Percentiles rank a stretch among this genome's conserved stretches.
phyloP scores from a whole-genome alignment of 768 basidiomycete genomes.

The Tricholoma bakamatsutake region DNA sequence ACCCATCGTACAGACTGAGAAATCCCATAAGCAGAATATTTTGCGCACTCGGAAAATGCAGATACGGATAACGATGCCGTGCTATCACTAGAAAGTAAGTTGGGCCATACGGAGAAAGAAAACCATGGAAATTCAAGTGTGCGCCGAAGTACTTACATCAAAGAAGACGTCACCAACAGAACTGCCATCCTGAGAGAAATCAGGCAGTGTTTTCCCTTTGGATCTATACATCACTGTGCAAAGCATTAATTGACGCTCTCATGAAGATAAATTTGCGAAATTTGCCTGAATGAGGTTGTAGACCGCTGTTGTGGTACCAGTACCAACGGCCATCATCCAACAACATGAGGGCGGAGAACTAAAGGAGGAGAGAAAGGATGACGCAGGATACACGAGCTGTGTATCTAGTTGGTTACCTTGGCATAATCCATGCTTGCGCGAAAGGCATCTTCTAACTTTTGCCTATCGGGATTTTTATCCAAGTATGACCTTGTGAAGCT shows the following conservation, averaged over 20 bases:
- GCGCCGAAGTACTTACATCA: slow-evolving; percentile 44
- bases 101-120: slow-evolving; percentile 39
- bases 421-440: slow-evolving; percentile 36
- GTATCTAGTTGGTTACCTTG: slow-evolving; percentile 25
- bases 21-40: slow-evolving; percentile 73
- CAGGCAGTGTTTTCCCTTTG: slow-evolving; percentile 45
- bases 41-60: slow-evolving; percentile 61
- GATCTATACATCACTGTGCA: slow-evolving; percentile 57
- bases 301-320: slow-evolving; percentile 74
- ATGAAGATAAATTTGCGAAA: slow-evolving; percentile 17
- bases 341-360: slow-evolving; percentile 61
- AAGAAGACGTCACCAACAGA: slow-evolving; percentile 69
- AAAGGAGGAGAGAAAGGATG: background rate
- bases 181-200: slow-evolving; percentile 38
- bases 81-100: slow-evolving; percentile 66
- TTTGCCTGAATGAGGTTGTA: slow-evolving; percentile 58
- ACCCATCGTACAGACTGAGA: slow-evolving; percentile 48
- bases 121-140: background rate
- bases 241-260: background rate
- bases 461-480: slow-evolving; percentile 55
- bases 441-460: slow-evolving; percentile 55
- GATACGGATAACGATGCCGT: slow-evolving; percentile 56
- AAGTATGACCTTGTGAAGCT: slow-evolving; percentile 53
- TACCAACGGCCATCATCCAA: slow-evolving; percentile 72
- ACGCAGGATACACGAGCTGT: background rate